Conservation (phyloP, 345 rosid species). For the Citrus mangshanensis region DNA sequence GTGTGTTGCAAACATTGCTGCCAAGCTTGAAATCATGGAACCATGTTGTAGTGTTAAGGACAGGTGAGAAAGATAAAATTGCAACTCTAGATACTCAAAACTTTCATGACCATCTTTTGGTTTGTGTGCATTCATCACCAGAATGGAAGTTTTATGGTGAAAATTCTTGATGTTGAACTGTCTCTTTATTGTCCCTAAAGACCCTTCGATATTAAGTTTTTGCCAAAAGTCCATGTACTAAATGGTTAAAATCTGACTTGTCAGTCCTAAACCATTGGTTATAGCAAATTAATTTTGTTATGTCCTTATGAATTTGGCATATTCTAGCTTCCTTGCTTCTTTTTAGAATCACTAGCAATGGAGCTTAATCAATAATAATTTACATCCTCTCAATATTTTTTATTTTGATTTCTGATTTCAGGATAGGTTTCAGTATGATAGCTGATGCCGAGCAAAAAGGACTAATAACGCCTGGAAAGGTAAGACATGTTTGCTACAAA, state of each 20-base stretch:
- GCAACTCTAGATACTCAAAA: not conserved
- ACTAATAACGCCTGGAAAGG: slow-evolving; percentile 81
- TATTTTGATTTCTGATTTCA: slow-evolving; percentile 27
- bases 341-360: not conserved
- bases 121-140: not conserved
- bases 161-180: not conserved
- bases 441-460: slow-evolving; percentile 85
- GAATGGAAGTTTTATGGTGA: not conserved
- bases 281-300: not conserved
- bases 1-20: slow-evolving; percentile 74
- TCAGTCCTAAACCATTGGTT: not conserved
- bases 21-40: slow-evolving; percentile 92
- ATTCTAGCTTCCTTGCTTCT: not conserved
- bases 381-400: slow-evolving; percentile 1
- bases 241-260: not conserved
- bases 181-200: not conserved
- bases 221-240: not conserved
- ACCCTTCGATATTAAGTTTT: not conserved
- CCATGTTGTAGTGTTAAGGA: slow-evolving; percentile 94
- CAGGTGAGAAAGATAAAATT: slow-evolving; percentile 35
- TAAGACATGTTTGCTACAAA: slow-evolving; percentile 22
- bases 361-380: not conserved
- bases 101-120: slow-evolving; percentile 3
- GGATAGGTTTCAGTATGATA: slow-evolving; percentile 91
- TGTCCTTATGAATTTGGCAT: not conserved